Evolutionary conservation across 345 rosid species (phyloP), one percentile per base, ranked within the genome.

Genomic region (Anacardium occidentale): DNA sequence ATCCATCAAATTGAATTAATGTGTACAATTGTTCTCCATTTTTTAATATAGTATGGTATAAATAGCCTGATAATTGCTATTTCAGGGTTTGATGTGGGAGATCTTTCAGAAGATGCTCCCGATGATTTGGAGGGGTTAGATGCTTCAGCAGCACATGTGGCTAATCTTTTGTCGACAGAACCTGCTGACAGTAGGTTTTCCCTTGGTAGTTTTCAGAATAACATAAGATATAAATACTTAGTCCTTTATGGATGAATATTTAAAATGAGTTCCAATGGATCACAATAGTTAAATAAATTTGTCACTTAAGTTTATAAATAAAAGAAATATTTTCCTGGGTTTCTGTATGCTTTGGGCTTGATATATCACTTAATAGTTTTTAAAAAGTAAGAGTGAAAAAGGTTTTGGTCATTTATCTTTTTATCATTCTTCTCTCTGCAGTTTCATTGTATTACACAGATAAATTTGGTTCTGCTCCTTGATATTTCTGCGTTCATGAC

Each of bases 131-230:
- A 87, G 79, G 97, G 90, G 15, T 75, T 91, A 76, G 94, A 91
- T 86, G 90, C 90, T 68, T 85, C 97, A 51, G 94, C 97, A 47
- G 87, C 88, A 59, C 92, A 91, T 78, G 87, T 91, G 72, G 91
- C 89, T 61, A 89, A 89, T 74, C 85, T 91, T 70, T 81, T 91
- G 72, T 87, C 97, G 51, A 78, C 89, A 3, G 94, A 91, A 74
- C 92, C 97, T 14, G 74, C 87, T 26, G 88, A 89, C 68, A 78
- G 97, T 89, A 80, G 54, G 84, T 81, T 70, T 68, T 62, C 48
- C 34, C 60, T 53, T 53, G 37, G 66, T 53, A 55, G 66, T 18
- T 70, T 21, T 60, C 6, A 50, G 34, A 25, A 50, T 42, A 34
- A 24, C 14, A 58, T 14, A 20, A 13, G 48, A 37, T 58, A 21